These are phyloP conservation scores for Vitis labrusca DNA, from an alignment of 164 flowering plant species.

Conservation along the genomic window DNA sequence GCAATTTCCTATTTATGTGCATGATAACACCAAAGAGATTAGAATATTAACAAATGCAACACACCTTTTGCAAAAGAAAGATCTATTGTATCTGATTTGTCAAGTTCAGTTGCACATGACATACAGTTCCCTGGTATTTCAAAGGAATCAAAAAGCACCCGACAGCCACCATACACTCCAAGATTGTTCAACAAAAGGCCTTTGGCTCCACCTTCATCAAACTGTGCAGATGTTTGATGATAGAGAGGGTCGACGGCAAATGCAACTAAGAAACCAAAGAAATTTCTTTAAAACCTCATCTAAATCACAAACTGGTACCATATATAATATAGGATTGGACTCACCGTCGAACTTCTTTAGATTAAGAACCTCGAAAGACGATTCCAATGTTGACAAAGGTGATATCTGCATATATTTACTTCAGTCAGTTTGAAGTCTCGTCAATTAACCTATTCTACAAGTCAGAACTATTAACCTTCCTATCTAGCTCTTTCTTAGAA, in stretches of 20 bases:
- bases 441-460: slow-evolving; percentile 1
- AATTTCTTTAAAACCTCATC: neutral
- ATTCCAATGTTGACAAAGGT: slow-evolving; percentile 82
- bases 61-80: slow-evolving; percentile 79
- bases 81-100: slow-evolving; percentile 58
- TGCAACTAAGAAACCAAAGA: slow-evolving; percentile 55
- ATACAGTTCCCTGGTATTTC: slow-evolving; percentile 80
- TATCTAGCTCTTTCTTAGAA: slow-evolving; percentile 61
- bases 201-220: slow-evolving; percentile 99
- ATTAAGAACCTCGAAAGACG: slow-evolving; percentile 89
- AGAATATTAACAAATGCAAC: slow-evolving; percentile 9
- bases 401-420: slow-evolving; percentile 59
- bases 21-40: neutral
- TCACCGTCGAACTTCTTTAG: slow-evolving; percentile 96
- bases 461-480: slow-evolving; percentile 46
- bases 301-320: neutral
- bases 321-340: neutral
- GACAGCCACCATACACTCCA: slow-evolving; percentile 90
- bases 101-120: slow-evolving; percentile 26
- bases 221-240: slow-evolving; percentile 95
- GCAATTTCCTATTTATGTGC: neutral
- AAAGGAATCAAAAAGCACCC: slow-evolving; percentile 86
- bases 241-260: slow-evolving; percentile 95
- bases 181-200: slow-evolving; percentile 93
- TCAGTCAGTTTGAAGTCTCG: slow-evolving; percentile 16